A percentile compares a stretch with the other conserved stretches of the same genome.
These are phyloP conservation scores for Boletus vermiculosoides DNA, from an alignment of 768 basidiomycete species.

Conservation along the genomic window DNA sequence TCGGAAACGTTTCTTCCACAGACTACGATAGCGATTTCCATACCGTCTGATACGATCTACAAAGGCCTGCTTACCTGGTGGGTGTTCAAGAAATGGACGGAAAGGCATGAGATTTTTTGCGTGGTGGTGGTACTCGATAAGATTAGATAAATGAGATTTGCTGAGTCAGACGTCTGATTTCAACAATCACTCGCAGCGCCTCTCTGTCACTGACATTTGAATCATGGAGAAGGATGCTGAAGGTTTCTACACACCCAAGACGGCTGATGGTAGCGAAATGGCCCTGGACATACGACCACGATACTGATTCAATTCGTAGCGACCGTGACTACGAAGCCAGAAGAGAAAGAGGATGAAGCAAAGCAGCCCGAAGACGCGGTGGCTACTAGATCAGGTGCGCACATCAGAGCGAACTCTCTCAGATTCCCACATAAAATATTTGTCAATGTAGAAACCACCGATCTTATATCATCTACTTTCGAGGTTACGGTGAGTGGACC, in stretches of 20 bases:
- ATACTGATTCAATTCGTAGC: constrained; percentile 14
- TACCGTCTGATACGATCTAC: background rate
- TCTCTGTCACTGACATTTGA: constrained; percentile 10
- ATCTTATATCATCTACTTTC: constrained; percentile 77
- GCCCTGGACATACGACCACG: background rate
- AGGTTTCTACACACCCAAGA: constrained; percentile 66
- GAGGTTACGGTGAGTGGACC: constrained; percentile 66
- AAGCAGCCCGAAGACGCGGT: constrained; percentile 20
- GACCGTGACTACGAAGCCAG: constrained; percentile 18
- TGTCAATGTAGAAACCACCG: constrained; percentile 37
- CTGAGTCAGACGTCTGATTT: constrained; percentile 24
- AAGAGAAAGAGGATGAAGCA: constrained; percentile 29
- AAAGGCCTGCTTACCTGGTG: constrained; percentile 1
- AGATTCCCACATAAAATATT: background rate
- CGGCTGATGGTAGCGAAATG: constrained; percentile 38
- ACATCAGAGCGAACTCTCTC: background rate
- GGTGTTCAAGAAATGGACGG: background rate
- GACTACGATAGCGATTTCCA: background rate
- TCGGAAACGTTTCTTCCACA: background rate
- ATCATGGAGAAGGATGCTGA: constrained; percentile 74
- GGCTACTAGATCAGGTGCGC: constrained; percentile 24
- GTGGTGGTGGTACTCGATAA: background rate
- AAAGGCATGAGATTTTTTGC: background rate
- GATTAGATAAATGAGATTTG: constrained; percentile 21
- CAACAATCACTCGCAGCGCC: background rate